Evolutionary conservation across 2,329 filamentous ascomycete species (phyloP), one percentile per base, ranked within the genome.

Genomic region (Fonsecaea pugnacius): DNA sequence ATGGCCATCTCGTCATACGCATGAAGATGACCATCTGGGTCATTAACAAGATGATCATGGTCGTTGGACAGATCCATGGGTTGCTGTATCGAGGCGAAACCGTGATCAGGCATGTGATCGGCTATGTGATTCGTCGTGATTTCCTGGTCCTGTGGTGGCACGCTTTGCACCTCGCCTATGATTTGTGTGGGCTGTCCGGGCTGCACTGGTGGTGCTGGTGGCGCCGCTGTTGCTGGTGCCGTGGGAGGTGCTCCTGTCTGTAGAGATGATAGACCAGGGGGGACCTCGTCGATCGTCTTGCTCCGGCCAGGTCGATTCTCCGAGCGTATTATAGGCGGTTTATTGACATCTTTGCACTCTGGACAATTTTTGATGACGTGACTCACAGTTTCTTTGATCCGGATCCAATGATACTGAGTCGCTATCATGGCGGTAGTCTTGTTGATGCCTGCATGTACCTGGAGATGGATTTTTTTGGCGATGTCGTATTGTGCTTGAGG

Each of bases 331-430:
- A 74, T 68, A 0, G 83, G 80, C 35, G 83, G 80, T 75, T 91
- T 91, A 66, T 87, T 84, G 40, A 86, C 80, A 72, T 96, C 92
- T 78, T 94, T 96, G 80, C 94, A 98, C 75, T 96, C 89, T 7
- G 85, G 80, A 77, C 95, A 99, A 72, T 95, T 94, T 72, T 91
- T 89, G 77, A 98, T 96, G 71, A 96, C 93, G 75, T 94, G 89
- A 75, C 90, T 95, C 67, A 97, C 95, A 0, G 94, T 98, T 78
- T 97, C 93, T 77, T 98, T 99, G 80, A 98, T 98, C 66, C 94
- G 87, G 54, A 96, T 93, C 95, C 95, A 99, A 78, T 98, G 95
- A 75, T 94, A 97, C 73, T 89, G 90, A 75, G 97, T 91, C 10
- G 94, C 92, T 72, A 99, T 96, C 21, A 88, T 90, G 21, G 94